Base-by-base conservation (phyloP, 1,139 yeast genomes). In the Blastobotrys proliferans region DNA sequence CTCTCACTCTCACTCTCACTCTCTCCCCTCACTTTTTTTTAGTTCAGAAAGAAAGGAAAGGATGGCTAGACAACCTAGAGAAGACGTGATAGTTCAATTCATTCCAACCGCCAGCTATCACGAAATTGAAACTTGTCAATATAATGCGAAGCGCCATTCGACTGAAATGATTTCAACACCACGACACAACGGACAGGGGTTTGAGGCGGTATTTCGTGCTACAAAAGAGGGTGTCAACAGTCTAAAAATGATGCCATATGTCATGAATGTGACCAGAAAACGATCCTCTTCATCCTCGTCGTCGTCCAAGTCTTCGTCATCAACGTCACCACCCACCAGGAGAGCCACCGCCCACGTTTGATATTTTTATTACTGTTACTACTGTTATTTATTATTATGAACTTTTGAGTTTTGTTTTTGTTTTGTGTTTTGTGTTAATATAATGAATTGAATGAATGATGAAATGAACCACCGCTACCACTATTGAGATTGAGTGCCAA, bases 71-170 rank as follows among this genome's bases (percentile, higher is more conserved):
- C 28, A 18, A 27, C 20, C n/a, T 11, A 18, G 40, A 28, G 43
- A 36, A 37, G 32, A 41, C 25, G 36, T 41, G 16, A 21, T 37
- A 22, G 44, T 41, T 13, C 40, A 36, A 21, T 41, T 41, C 35
- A 41, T 41, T 27, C 44, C 44, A 9, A 31, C 41, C 6, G 44
- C 44, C 14, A 27, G 44, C 33, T 41, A 31, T 38, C 44, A 41
- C 30, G 44, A 41, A 28, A 41, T 41, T 19, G 41, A 41, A 26
- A 36, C 44, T 4, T 36, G 44, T 19, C 40, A 33, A 16, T 41
- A 6, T 34, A 36, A 32, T 19, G 44, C 38, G 10, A 37, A 31
- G 19, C 40, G 44, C 20, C 33, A 22, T 26, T 22, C 28, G 8
- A 41, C 44, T 3, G 38, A 41, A 11, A 41, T 41, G 41, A 32